Evolutionary conservation across 768 basidiomycete genomes (phyloP).

Genomic region (Amanita brunnescens): DNA sequence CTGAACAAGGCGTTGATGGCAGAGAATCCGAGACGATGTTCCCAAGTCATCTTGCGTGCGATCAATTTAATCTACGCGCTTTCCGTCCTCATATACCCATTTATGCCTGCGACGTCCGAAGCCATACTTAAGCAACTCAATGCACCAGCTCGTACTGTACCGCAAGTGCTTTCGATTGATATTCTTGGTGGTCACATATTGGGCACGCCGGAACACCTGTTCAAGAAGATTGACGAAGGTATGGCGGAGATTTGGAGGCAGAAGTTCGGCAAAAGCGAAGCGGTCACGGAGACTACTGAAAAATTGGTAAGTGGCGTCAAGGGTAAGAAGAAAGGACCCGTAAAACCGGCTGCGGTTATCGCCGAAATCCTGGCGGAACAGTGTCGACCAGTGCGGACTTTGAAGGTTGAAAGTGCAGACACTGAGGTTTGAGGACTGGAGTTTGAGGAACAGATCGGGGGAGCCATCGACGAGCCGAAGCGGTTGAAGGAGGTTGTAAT

Average conservation of each 20-base stretch:
- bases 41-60: slow-evolving; percentile 82
- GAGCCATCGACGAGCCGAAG: slow-evolving; percentile 57
- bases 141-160: slow-evolving; percentile 76
- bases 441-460: slow-evolving; percentile 51
- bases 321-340: slow-evolving; percentile 49
- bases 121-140: slow-evolving; percentile 82
- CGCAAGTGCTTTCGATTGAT: slow-evolving; percentile 65
- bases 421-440: slow-evolving; percentile 50
- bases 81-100: slow-evolving; percentile 81
- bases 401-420: slow-evolving; percentile 63
- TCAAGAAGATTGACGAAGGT: slow-evolving; percentile 89
- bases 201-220: slow-evolving; percentile 81
- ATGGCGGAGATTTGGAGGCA: slow-evolving; percentile 76
- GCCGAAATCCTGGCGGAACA: slow-evolving; percentile 72
- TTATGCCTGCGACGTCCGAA: slow-evolving; percentile 88
- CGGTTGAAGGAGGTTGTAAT: slow-evolving; percentile 40
- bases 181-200: slow-evolving; percentile 82
- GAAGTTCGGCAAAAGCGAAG: slow-evolving; percentile 65
- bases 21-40: slow-evolving; percentile 76
- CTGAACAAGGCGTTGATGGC: slow-evolving; percentile 85
- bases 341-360: slow-evolving; percentile 33
- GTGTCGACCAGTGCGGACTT: slow-evolving; percentile 59
- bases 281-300: not conserved
- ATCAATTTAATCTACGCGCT: slow-evolving; percentile 90
- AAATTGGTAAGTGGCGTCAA: slow-evolving; percentile 9